Evolutionary conservation across 176 grass and related monocot genomes (phyloP).

Genomic region (Chrysopogon serrulatus): DNA sequence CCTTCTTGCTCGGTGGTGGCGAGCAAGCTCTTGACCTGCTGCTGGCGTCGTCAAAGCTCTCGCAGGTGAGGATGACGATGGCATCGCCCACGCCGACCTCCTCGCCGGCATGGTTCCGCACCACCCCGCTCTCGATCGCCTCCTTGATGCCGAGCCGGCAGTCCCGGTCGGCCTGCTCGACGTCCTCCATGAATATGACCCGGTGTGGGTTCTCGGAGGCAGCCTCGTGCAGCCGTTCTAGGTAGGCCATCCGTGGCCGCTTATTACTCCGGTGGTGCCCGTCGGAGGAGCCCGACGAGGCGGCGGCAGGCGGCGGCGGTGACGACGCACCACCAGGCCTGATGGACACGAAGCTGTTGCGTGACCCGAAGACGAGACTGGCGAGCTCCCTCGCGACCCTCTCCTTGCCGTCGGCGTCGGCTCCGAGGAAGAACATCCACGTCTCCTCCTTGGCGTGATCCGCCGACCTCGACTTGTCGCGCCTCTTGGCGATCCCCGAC

Average conservation of each 20-base stretch:
- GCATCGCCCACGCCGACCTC: conserved; percentile 63
- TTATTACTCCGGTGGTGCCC: conserved; percentile 54
- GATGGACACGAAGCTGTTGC: conserved; percentile 39
- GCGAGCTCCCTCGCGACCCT: conserved; percentile 74
- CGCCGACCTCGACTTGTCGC: conserved; percentile 35
- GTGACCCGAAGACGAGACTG: conserved; percentile 74
- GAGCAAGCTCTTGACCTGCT: conserved; percentile 48
- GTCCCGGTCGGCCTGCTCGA: conserved; percentile 40
- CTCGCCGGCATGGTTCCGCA: conserved; percentile 31
- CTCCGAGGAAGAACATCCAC: conserved; percentile 85
- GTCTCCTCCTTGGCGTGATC: conserved; percentile 71
- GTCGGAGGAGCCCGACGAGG: conserved; percentile 29
- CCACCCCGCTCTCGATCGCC: conserved; percentile 59
- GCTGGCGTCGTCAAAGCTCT: conserved; percentile 46
- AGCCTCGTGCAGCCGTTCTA: conserved; percentile 58
- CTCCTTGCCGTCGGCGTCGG: conserved; percentile 60
- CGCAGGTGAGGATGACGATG: conserved; percentile 71
- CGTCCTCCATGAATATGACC: conserved; percentile 74
- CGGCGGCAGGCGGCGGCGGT: neutral
- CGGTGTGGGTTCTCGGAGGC: conserved; percentile 53
- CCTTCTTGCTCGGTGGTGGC: conserved; percentile 24
- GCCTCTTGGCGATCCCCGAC: conserved; percentile 67
- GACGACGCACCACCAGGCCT: conserved; percentile 13
- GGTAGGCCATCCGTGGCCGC: conserved; percentile 23
- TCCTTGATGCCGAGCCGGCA: conserved; percentile 54